Base-by-base conservation (phyloP, 805 yeast genomes). In the Myxozyma lipomycoides region DNA sequence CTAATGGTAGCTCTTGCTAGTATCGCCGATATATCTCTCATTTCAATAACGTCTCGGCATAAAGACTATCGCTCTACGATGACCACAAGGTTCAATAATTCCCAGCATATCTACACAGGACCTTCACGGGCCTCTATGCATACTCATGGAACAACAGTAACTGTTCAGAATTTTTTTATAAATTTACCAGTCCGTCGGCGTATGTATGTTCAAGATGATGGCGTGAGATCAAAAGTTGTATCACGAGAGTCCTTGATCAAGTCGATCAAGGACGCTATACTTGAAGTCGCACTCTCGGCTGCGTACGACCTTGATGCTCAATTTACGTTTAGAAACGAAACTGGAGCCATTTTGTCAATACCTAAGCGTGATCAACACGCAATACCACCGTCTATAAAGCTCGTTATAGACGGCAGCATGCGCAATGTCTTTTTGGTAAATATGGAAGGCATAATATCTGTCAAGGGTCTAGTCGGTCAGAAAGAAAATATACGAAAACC, bases 11-110 rank as follows among this genome's bases (percentile, higher is more conserved):
- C 86, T 1, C 55, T 84, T 6, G 65, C 68, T 49, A 67, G 78
- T 1, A 68, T 84, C 2, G 60, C 71, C 2, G 61, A 67, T 0
- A 54, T 72, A 1, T 67, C 79, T 0, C 62, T 70, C 15, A 32
- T 76, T 12, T 60, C 73, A 0, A 62, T 83, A 0, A 61, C 70
- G 0, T 73, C 86, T 0, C 77, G 73, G 49, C 52, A 54, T 0
- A 30, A 38, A 7, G 66, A 61, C 24, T 46, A 40, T 39, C 25
- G 37, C 15, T 15, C 45, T 9, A 57, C 62, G 2, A 24, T 46
- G 19, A 45, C 43, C 12, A 32, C 43, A 18, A 49, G 58, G 12
- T n/a, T 61, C 3, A 43, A 52, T 22, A 45, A 51, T 26, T 40
- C 52, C 1, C 30, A 35, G 10, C 25, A 49, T 30, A 28, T 56